Conservation (phyloP, 2,329 filamentous ascomycete genomes). For the Fusarium mangiferae region DNA sequence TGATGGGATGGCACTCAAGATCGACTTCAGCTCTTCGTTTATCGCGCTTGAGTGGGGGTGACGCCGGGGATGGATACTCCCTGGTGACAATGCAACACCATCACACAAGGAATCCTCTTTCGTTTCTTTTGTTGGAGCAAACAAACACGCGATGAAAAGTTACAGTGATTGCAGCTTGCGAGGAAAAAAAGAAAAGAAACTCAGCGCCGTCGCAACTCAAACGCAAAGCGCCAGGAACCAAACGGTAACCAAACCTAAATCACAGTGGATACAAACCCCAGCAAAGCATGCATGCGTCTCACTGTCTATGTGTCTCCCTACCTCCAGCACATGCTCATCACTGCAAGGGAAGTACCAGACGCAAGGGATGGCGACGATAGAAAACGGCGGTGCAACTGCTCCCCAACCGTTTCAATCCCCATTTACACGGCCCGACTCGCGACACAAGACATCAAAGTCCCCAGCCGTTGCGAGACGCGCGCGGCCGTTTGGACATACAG, state of each 20-base stretch:
- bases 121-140: neutral
- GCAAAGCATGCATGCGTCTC: neutral
- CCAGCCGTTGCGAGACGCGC: neutral
- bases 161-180: neutral
- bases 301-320: neutral
- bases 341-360: conserved; percentile 4
- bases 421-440: neutral
- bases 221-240: conserved; percentile 8
- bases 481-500: neutral
- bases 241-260: conserved; percentile 1
- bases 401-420: neutral
- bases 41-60: conserved; percentile 15
- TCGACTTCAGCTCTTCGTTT: conserved; percentile 26
- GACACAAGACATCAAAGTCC: neutral
- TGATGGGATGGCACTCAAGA: neutral
- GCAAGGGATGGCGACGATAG: conserved; percentile 3
- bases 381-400: neutral
- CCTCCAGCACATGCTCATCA: neutral
- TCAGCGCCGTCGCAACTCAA: neutral
- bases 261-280: conserved; percentile 1
- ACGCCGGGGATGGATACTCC: neutral
- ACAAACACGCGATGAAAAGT: neutral
- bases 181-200: neutral
- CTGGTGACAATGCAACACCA: neutral
- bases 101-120: neutral